These are phyloP conservation scores for Durio zibethinus DNA, from an alignment of 345 rosid species.

Conservation along the genomic window DNA sequence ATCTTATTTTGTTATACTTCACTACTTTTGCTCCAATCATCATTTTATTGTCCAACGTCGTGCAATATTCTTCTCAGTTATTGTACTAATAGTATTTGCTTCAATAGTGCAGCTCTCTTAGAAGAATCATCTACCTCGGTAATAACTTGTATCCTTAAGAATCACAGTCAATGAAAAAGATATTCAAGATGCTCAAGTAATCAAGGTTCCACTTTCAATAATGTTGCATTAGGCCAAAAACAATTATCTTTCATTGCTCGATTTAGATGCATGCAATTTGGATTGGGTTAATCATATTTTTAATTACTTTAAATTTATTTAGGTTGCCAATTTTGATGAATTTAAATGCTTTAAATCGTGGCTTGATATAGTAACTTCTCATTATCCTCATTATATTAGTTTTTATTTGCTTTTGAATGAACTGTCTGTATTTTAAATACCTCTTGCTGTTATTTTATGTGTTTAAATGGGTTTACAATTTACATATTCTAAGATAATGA, in stretches of 20 bases:
- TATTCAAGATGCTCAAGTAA: no score
- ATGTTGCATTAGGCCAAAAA: no score
- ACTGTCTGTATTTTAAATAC: background rate
- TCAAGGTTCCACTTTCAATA: no score
- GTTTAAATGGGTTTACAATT: no score
- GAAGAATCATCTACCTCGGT: background rate
- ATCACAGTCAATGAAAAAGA: no score
- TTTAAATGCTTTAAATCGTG: no score
- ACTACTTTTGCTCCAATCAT: background rate
- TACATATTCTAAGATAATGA: no score
- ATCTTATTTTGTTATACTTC: background rate
- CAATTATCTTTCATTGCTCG: background rate
- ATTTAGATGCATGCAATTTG: background rate
- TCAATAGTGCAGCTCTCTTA: background rate
- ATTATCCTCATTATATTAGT: no score
- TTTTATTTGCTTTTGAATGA: background rate
- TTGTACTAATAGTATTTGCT: background rate
- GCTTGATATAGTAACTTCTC: no score
- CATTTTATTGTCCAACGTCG: background rate
- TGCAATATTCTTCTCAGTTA: background rate
- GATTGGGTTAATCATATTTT: background rate
- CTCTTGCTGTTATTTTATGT: background rate
- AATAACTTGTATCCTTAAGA: no score
- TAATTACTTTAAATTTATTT: no score
- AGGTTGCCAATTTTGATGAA: background rate